phyloP scores from a whole-genome alignment of 257 asterid species.

The Nicotiana knightiana region DNA sequence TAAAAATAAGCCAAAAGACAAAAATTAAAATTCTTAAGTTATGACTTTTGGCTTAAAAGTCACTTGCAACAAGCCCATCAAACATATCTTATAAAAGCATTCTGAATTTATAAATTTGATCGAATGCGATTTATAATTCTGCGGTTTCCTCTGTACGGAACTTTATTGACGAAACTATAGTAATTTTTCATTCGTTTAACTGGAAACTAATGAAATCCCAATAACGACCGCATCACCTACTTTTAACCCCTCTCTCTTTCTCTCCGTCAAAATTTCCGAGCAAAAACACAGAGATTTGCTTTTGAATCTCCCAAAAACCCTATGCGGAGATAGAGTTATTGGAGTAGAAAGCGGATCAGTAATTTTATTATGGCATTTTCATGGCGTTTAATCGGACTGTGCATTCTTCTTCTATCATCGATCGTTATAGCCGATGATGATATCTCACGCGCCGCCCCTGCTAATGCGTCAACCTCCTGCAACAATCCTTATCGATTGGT shows the following conservation, averaged over 20 bases:
- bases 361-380: neutral
- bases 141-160: too few relatives aligned
- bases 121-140: too few relatives aligned
- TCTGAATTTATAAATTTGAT: too few relatives aligned
- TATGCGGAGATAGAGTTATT: neutral
- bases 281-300: neutral
- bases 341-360: neutral
- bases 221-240: neutral
- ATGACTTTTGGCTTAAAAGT: too few relatives aligned
- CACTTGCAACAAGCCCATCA: too few relatives aligned
- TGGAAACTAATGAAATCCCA: neutral
- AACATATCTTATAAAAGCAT: too few relatives aligned
- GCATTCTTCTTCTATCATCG: neutral
- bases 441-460: conserved; percentile 10
- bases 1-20: too few relatives aligned
- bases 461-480: neutral
- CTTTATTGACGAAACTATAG: neutral
- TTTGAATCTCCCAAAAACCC: neutral
- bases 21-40: too few relatives aligned
- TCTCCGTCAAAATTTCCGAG: neutral
- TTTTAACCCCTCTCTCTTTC: neutral
- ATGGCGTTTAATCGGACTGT: neutral
- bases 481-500: neutral
- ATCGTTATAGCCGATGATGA: neutral
- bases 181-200: neutral